phyloP scores from a whole-genome alignment of 2,329 filamentous ascomycete genomes.

The Ascochyta koolunga region DNA sequence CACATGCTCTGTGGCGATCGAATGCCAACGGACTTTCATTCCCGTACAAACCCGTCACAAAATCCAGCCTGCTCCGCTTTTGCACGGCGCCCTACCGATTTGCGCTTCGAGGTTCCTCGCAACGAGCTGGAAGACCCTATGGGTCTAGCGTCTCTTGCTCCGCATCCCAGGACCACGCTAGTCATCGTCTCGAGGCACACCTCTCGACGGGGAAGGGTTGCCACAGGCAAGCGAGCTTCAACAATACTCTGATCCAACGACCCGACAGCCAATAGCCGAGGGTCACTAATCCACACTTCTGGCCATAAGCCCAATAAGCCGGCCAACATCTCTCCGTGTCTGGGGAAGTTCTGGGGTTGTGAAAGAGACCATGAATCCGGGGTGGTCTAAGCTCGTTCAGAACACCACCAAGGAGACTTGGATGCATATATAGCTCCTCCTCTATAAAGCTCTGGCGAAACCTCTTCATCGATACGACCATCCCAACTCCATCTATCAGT shows the following conservation, averaged over 20 bases:
- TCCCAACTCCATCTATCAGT: conserved; percentile 6
- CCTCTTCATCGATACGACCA: conserved; percentile 4
- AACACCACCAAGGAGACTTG: conserved; percentile 20
- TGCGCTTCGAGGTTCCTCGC: conserved; percentile 11
- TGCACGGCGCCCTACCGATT: not conserved
- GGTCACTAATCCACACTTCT: conserved; percentile 14
- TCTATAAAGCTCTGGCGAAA: conserved; percentile 34
- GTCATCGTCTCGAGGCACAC: conserved; percentile 25
- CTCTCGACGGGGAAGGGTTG: not conserved
- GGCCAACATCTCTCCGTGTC: conserved; percentile 16
- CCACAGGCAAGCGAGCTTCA: not conserved
- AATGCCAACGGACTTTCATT: conserved; percentile 8
- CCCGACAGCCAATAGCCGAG: conserved; percentile 21
- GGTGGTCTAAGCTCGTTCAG: conserved; percentile 25
- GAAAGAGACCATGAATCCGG: conserved; percentile 32
- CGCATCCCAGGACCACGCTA: conserved; percentile 6
- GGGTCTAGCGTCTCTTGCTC: conserved; percentile 9
- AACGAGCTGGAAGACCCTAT: conserved; percentile 9
- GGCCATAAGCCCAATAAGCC: conserved; percentile 10
- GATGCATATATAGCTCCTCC: conserved; percentile 9
- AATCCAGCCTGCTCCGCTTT: not conserved
- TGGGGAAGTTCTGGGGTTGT: conserved; percentile 27
- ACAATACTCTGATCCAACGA: not conserved
- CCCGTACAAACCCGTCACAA: not conserved
- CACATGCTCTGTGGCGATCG: conserved; percentile 19